Evolutionary conservation across 1,284 basidiomycete genomes (phyloP).

Genomic region (Ceratobasidium sp.): DNA sequence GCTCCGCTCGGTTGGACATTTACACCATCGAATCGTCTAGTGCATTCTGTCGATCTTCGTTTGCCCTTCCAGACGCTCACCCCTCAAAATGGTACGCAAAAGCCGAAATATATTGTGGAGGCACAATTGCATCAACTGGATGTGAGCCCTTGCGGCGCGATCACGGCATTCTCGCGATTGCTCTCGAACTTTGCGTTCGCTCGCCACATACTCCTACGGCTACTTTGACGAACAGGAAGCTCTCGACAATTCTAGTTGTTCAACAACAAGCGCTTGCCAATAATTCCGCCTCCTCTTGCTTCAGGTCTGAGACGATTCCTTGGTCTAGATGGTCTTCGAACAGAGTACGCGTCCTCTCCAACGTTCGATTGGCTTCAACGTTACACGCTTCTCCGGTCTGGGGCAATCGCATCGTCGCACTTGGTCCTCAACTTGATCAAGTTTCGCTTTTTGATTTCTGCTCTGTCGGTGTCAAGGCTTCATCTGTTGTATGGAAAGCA

Average conservation of each 20-base stretch:
- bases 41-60: background rate
- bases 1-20: slow-evolving; percentile 14
- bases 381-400: slow-evolving; percentile 4
- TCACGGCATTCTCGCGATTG: slow-evolving; percentile 1
- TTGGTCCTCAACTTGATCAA: slow-evolving; percentile 14
- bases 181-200: slow-evolving; percentile 19
- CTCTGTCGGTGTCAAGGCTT: slow-evolving; percentile 11
- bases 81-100: slow-evolving; percentile 37
- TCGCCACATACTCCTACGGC: background rate
- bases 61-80: slow-evolving; percentile 31
- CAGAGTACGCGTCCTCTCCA: slow-evolving; percentile 5
- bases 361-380: background rate
- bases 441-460: slow-evolving; percentile 31
- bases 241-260: slow-evolving; percentile 9
- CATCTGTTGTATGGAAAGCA: slow-evolving; percentile 18
- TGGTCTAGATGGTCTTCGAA: slow-evolving; percentile 30
- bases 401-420: slow-evolving; percentile 23
- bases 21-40: background rate
- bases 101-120: background rate
- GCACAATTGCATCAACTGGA: background rate
- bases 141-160: background rate
- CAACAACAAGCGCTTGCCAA: background rate
- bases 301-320: background rate
- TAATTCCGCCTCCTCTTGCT: background rate
- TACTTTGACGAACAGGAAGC: background rate